Conservation (phyloP, 2,329 filamentous ascomycete species). For the Cladosporium sp. region DNA sequence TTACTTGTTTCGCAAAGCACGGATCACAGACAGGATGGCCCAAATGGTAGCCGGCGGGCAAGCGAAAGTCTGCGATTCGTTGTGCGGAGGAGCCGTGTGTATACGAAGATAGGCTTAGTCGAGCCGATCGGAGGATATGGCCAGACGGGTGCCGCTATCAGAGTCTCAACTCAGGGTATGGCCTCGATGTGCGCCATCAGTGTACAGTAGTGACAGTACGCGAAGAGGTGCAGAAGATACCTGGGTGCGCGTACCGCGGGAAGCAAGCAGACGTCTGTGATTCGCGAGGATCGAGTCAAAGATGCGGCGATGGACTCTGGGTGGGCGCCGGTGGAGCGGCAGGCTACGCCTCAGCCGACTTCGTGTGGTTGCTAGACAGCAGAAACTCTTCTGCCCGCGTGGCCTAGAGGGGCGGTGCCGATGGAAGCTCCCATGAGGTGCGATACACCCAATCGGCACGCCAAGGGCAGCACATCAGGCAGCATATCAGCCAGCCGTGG, state of each 20-base stretch:
- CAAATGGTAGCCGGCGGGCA: not conserved
- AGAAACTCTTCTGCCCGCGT: not conserved
- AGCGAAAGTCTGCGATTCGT: constrained; percentile 10
- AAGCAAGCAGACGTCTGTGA: not conserved
- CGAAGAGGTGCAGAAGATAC: not conserved
- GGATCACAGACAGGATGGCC: not conserved
- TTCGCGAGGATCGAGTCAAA: not conserved
- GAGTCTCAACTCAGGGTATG: not conserved
- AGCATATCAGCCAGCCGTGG: not conserved
- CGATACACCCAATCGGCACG: not conserved
- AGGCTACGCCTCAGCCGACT: constrained; percentile 10
- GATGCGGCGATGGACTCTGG: constrained; percentile 5
- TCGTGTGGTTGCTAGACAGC: not conserved
- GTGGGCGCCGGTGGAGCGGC: constrained; percentile 10
- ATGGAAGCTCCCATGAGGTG: not conserved
- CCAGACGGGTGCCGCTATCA: not conserved
- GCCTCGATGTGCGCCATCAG: not conserved
- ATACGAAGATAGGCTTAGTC: constrained; percentile 4
- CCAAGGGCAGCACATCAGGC: not conserved
- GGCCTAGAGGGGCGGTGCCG: not conserved
- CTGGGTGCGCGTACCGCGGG: constrained; percentile 5
- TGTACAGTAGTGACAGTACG: too few relatives aligned
- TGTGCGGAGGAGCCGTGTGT: constrained; percentile 2
- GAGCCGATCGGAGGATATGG: not conserved
- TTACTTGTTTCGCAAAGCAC: not conserved